Conservation (phyloP, 768 basidiomycete species). For the Rhodotorula diobovata region DNA sequence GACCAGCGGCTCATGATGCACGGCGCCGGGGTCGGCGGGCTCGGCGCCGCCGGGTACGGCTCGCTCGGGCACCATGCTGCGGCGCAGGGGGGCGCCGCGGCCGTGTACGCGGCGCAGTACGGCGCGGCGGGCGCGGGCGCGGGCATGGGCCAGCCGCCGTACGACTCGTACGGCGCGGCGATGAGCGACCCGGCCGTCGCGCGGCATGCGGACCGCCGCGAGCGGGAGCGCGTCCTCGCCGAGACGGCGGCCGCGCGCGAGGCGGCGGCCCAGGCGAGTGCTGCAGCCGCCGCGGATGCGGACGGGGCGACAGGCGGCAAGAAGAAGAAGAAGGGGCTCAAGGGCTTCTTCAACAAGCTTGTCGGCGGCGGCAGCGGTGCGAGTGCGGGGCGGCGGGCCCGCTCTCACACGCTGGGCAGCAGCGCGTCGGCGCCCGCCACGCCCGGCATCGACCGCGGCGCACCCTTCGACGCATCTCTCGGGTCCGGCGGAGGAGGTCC, state of each 20-base stretch:
- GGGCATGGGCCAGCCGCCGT: constrained; percentile 4
- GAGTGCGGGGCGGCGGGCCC: neutral
- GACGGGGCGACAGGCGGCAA: constrained; percentile 10
- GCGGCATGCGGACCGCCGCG: constrained; percentile 14
- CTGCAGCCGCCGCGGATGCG: neutral
- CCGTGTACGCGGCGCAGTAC: neutral
- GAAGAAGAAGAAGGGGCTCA: constrained; percentile 45
- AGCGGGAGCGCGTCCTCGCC: constrained; percentile 18
- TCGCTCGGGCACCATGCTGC: constrained; percentile 4
- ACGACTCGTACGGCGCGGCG: constrained; percentile 21
- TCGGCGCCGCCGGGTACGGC: too few relatives aligned
- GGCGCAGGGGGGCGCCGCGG: neutral
- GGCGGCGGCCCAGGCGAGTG: constrained; percentile 3
- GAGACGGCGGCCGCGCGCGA: constrained; percentile 3
- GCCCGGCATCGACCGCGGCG: neutral
- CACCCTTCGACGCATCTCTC: neutral
- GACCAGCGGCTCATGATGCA: constrained; percentile 34
- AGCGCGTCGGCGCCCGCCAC: constrained; percentile 14
- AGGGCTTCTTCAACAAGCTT: constrained; percentile 42
- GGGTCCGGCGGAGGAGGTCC: neutral
- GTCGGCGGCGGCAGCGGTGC: constrained; percentile 24
- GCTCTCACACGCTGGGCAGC: neutral
- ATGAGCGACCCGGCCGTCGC: constrained; percentile 35
- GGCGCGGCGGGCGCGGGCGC: neutral
- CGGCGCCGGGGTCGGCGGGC: too few relatives aligned